phyloP scores from a whole-genome alignment of 768 basidiomycete genomes.

The Boletus reticulatus region DNA sequence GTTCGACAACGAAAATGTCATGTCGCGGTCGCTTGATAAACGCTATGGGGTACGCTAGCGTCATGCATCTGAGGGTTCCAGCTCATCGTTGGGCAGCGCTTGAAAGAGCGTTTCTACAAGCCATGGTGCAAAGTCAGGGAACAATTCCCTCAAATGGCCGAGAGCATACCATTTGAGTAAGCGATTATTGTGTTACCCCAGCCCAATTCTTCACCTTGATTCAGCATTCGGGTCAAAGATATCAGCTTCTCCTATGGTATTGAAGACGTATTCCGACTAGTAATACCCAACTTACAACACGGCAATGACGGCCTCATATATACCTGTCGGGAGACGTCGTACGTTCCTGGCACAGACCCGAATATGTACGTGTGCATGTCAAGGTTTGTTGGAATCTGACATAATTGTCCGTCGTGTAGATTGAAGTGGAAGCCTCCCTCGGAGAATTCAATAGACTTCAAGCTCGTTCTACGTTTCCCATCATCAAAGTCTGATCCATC shows the following conservation, averaged over 20 bases:
- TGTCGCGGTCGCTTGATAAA: slow-evolving; percentile 77
- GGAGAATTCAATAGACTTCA: slow-evolving; percentile 98
- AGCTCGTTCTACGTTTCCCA: slow-evolving; percentile 92
- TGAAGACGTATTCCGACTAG: slow-evolving; percentile 78
- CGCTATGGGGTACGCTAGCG: slow-evolving; percentile 77
- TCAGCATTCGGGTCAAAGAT: slow-evolving; percentile 82
- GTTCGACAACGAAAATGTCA: slow-evolving; percentile 81
- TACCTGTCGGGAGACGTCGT: slow-evolving; percentile 83
- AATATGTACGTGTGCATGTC: slow-evolving; percentile 89
- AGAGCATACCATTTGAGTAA: slow-evolving; percentile 78
- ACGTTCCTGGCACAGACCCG: slow-evolving; percentile 77
- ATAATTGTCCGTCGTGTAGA: slow-evolving; percentile 39
- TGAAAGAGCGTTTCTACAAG: slow-evolving; percentile 78
- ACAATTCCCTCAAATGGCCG: slow-evolving; percentile 66
- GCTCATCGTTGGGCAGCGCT: slow-evolving; percentile 33
- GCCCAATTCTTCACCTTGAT: slow-evolving; percentile 6
- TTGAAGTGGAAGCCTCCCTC: slow-evolving; percentile 99
- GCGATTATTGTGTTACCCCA: slow-evolving; percentile 26
- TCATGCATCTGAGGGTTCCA: neutral
- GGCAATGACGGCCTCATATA: slow-evolving; percentile 97
- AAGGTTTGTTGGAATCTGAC: neutral
- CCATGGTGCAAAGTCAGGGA: slow-evolving; percentile 72
- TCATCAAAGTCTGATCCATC: slow-evolving; percentile 48
- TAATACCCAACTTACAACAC: slow-evolving; percentile 85
- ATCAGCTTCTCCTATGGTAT: slow-evolving; percentile 87